These are phyloP conservation scores for Hypoxylon sp. DNA, from an alignment of 2,329 filamentous ascomycete species.

Conservation along the genomic window DNA sequence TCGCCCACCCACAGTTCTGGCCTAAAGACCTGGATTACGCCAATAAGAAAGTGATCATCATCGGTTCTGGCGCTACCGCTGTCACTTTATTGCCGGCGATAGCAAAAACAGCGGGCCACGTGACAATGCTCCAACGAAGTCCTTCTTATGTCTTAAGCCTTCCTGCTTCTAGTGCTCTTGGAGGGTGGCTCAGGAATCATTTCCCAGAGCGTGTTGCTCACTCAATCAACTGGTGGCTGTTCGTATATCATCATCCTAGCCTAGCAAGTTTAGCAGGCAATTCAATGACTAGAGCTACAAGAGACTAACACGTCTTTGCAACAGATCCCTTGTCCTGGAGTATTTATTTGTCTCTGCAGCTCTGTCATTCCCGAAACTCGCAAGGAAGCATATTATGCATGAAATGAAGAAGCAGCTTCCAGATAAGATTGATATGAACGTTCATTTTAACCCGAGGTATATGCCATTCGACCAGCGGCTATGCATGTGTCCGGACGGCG, in stretches of 20 bases:
- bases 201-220: constrained; percentile 62
- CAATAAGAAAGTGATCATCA: constrained; percentile 77
- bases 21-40: constrained; percentile 76
- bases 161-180: constrained; percentile 60
- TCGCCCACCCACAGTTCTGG: constrained; percentile 82
- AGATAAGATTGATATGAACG: constrained; percentile 61
- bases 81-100: constrained; percentile 82
- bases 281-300: background rate
- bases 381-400: constrained; percentile 61
- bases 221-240: constrained; percentile 62
- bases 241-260: constrained; percentile 5
- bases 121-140: constrained; percentile 87
- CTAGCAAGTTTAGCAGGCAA: background rate
- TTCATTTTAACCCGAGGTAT: constrained; percentile 69
- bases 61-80: constrained; percentile 85
- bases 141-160: constrained; percentile 78
- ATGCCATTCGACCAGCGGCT: constrained; percentile 77
- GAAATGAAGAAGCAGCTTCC: constrained; percentile 65
- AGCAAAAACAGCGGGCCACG: constrained; percentile 72
- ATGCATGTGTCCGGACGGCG: constrained; percentile 68
- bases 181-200: constrained; percentile 56
- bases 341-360: constrained; percentile 63
- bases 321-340: constrained; percentile 55
- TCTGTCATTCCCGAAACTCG: constrained; percentile 63
- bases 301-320: background rate